These are phyloP conservation scores for Gynostemma pentaphyllum DNA, from an alignment of 306 rosid species.

Conservation along the genomic window DNA sequence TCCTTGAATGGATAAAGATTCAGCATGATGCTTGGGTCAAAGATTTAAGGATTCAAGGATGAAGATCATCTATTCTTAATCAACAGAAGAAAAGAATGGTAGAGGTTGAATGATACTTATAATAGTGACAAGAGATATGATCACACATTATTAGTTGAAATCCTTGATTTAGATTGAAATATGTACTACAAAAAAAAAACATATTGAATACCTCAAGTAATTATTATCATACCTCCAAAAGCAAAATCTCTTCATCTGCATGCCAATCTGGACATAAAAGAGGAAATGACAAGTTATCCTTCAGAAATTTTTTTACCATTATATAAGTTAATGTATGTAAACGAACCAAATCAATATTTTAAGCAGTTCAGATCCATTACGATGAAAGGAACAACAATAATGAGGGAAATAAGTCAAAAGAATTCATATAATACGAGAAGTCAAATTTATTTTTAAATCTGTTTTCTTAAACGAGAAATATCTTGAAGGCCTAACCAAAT, in stretches of 20 bases:
- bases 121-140: no score
- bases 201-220: slow-evolving; percentile 1
- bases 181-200: background rate
- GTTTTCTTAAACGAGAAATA: background rate
- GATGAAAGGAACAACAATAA: background rate
- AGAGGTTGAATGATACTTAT: no score
- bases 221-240: slow-evolving; percentile 44
- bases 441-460: background rate
- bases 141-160: background rate
- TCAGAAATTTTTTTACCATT: slow-evolving; percentile 2
- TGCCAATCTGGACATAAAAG: slow-evolving; percentile 82
- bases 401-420: background rate
- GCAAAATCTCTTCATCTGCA: slow-evolving; percentile 77
- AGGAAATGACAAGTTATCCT: slow-evolving; percentile 89
- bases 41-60: no score
- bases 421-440: background rate
- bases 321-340: background rate
- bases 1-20: no score
- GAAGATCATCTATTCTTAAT: no score
- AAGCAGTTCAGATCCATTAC: background rate
- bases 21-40: no score
- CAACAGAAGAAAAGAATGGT: no score
- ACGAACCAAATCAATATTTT: background rate
- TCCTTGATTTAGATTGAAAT: background rate
- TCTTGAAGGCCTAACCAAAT: no score